These are phyloP conservation scores for Phialocephala sp. DNA, from an alignment of 2,329 filamentous ascomycete species.

Conservation along the genomic window DNA sequence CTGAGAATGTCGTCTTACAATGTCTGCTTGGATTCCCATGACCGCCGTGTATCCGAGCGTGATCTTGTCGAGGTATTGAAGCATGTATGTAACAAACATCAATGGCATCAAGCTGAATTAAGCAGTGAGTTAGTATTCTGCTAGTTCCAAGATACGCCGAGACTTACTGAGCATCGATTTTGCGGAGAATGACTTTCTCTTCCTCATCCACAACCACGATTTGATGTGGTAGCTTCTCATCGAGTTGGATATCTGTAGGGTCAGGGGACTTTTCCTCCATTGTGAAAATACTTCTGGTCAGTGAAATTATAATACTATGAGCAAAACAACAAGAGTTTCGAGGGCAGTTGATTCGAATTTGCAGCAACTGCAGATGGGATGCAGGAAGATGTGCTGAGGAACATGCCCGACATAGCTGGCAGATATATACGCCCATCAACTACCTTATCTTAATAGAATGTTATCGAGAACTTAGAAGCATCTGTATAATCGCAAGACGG, in stretches of 20 bases:
- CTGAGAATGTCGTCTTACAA: constrained; percentile 39
- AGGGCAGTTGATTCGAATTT: no score
- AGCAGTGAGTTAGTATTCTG: neutral
- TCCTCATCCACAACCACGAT: constrained; percentile 22
- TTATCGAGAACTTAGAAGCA: neutral
- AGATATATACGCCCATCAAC: neutral
- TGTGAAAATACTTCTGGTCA: neutral
- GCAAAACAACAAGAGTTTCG: no score
- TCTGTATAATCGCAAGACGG: neutral
- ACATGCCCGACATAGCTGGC: neutral
- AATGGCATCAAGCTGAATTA: constrained; percentile 23
- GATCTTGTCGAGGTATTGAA: constrained; percentile 45
- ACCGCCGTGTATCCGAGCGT: constrained; percentile 60
- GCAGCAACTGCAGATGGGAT: neutral
- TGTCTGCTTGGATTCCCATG: constrained; percentile 60
- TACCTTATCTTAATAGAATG: neutral
- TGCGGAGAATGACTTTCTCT: constrained; percentile 20
- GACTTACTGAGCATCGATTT: constrained; percentile 24
- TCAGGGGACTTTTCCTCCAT: constrained; percentile 13
- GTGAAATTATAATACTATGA: neutral
- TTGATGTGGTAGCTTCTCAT: constrained; percentile 9
- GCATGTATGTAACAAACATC: constrained; percentile 29
- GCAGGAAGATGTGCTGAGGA: neutral
- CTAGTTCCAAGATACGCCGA: neutral
- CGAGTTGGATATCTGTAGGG: neutral